Base-by-base conservation (phyloP, 2,329 filamentous ascomycete genomes). In the Colletotrichum somersetense region DNA sequence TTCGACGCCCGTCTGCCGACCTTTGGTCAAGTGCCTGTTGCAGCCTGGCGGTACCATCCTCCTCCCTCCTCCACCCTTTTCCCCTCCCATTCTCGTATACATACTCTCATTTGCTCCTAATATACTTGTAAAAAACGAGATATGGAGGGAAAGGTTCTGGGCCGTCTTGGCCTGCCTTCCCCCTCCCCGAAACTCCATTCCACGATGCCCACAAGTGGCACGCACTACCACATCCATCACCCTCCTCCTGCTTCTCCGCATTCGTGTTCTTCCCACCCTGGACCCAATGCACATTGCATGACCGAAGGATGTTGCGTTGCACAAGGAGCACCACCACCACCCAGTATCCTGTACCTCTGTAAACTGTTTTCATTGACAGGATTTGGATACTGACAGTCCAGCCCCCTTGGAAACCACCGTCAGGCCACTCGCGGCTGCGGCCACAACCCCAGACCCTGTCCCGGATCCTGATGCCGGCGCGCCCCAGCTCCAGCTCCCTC, bases 401-500 rank as follows among this genome's bases (percentile, higher is more conserved):
- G 71, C 71, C 71, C 71, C 71, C 61, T 73, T 55, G 61, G 50
- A 61, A 66, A 50, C 56, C 62, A 64, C 40, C 66, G 63, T 73
- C 67, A 73, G 71, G 50, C 71, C 71, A 73, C 56, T 56, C 67
- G 61, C 67, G 67, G 62, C 71, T 57, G 67, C 70, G 66, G 55
- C 50, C 67, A 71, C 59, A 53, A 64, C 65, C 59, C 69, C 23
- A 63, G 69, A 59, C 62, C 62, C 65, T 35, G 69, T 42, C 62
- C 48, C 12, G 23, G 62, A 55, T 64, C 62, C 48, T 69, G 69
- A 69, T 62, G 63, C 53, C 46, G 69, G 66, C 69, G 69, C 59
- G 66, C 46, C 44, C 46, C 59, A 62, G 46, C 33, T 62, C n/a
- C 59, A 62, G 44, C 33, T 57, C 55, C 55, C 38, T 57, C 55